These are phyloP conservation scores for Hirsutella minnesotensis DNA, from an alignment of 2,329 filamentous ascomycete species.

Conservation along the genomic window DNA sequence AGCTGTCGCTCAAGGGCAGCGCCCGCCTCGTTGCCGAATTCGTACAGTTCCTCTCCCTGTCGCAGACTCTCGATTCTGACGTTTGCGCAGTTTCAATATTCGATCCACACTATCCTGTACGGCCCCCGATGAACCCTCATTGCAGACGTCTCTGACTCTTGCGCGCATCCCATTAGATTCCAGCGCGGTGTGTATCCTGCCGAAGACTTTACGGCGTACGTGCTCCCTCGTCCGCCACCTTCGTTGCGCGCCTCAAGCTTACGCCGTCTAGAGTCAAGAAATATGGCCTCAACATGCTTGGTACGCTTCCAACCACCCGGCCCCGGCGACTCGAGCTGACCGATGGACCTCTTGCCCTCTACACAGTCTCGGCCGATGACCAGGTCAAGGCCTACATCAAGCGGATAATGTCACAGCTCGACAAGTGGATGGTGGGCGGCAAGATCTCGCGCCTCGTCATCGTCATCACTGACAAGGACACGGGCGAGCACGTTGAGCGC, in stretches of 20 bases:
- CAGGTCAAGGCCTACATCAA: constrained; percentile 99
- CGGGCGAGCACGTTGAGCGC: constrained; percentile 86
- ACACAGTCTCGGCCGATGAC: constrained; percentile 77
- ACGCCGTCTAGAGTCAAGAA: constrained; percentile 61
- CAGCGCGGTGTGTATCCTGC: constrained; percentile 80
- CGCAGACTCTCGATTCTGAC: not conserved
- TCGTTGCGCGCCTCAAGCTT: not conserved
- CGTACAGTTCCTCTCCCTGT: constrained; percentile 31
- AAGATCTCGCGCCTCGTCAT: constrained; percentile 97
- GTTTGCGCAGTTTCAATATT: constrained; percentile 74
- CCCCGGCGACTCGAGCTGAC: not conserved
- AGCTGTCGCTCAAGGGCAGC: constrained; percentile 75
- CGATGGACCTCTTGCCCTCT: not conserved
- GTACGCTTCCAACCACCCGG: constrained; percentile 26
- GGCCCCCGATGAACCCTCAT: constrained; percentile 12
- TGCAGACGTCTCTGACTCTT: not conserved
- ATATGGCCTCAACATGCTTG: constrained; percentile 96
- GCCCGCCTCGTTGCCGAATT: constrained; percentile 92
- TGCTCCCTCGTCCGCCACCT: constrained; percentile 4
- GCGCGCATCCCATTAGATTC: constrained; percentile 43
- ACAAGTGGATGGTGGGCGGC: constrained; percentile 93
- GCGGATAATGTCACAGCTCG: constrained; percentile 96
- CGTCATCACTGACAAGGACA: constrained; percentile 94
- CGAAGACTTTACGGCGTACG: constrained; percentile 88
- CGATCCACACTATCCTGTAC: constrained; percentile 91